Base-by-base conservation (phyloP, 345 rosid genomes). In the Mangifera indica region DNA sequence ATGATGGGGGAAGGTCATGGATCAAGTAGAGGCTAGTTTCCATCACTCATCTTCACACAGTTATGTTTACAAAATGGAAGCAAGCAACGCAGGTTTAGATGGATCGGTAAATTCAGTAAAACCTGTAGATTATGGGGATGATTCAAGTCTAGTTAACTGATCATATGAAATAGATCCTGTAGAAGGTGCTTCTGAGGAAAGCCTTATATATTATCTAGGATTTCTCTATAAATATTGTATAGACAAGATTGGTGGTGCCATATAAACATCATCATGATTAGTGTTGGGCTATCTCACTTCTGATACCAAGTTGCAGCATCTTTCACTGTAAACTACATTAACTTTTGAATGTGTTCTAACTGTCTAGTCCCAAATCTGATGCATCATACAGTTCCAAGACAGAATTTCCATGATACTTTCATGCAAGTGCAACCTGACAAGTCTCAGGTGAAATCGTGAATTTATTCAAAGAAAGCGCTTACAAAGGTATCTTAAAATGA, bases 1-100 rank as follows among this genome's bases (percentile, higher is more conserved):
- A 78, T 9, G 84, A 85, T 21, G 85, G 87, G 46, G 84, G 84
- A 60, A 78, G 89, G 72, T 87, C 89, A 11, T 81, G 91, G 89
- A 85, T 85, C 74, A 85, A 84, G 69, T 87, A 85, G 77, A 85
- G 76, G 73, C 70, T 85, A 63, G 79, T 81, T 55, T 83, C 81
- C n/a, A 81, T 85, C 72, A 86, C 63, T 34, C 74, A 1, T 58
- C 63, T 37, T 60, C 79, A n/a, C 70, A 70, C 49, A 63, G 25
- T 72, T 87, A 85, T 46, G 82, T 63, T 42, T 84, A 84, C 72
- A 70, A 58, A 76, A 77, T 78, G 89, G 87, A 85, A 63, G 85
- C 88, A 63, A 82, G 85, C 74, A 84, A 85, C 61, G 84, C 80
- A 3, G 91, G 87, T 1, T 70, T 85, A 60, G 89, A 82, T 75